These are phyloP conservation scores for Passiflora organensis DNA, from an alignment of 345 rosid genomes.

Conservation along the genomic window DNA sequence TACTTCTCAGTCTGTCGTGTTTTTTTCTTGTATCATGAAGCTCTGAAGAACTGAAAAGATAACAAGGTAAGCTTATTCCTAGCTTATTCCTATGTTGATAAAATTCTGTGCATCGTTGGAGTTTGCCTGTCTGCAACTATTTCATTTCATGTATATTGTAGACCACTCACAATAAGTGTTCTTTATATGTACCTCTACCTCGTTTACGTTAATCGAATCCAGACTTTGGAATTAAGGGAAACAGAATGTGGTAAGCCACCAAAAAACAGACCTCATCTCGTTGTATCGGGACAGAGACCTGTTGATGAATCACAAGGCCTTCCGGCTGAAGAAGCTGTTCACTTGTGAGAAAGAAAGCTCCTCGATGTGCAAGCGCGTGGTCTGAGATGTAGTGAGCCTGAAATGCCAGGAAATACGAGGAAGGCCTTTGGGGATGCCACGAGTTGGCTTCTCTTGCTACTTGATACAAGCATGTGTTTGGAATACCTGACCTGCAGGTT, in stretches of 20 bases:
- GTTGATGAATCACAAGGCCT: neutral
- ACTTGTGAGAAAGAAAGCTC: neutral
- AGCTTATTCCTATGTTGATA: no score
- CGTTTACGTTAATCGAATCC: neutral
- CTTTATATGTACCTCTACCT: conserved; percentile 2
- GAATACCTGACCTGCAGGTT: no score
- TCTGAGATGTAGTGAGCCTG: neutral
- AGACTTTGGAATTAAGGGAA: no score
- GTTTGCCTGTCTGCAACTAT: no score
- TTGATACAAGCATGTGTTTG: no score
- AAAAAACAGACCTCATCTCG: neutral
- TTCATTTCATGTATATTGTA: neutral
- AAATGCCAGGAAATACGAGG: conserved; percentile 5
- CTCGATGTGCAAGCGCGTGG: conserved; percentile 5
- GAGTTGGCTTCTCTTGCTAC: conserved; percentile 9
- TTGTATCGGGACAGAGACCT: neutral
- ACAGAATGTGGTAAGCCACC: no score
- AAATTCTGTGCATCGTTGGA: no score
- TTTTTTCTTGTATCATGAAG: no score
- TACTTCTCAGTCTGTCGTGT: no score
- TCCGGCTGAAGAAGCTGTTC: neutral
- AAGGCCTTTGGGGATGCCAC: conserved; percentile 7
- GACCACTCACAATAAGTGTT: neutral
- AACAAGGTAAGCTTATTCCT: no score
- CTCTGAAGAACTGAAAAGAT: no score